Percentiles rank a stretch among this genome's conserved stretches.
phyloP scores from a whole-genome alignment of 169 alveolate species.

The Cryptosporidium andersoni region DNA sequence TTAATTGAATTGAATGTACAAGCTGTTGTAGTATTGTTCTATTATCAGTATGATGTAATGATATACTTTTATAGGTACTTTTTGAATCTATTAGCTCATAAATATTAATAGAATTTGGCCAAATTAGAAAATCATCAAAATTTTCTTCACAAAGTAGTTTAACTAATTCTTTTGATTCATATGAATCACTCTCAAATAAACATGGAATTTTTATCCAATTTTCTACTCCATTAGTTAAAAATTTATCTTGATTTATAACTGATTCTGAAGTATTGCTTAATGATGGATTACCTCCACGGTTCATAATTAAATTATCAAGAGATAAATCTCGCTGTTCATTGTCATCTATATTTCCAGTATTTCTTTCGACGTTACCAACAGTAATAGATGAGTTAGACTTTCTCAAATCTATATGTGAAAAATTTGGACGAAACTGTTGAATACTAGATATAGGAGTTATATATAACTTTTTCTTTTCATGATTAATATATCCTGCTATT shows the following conservation, averaged over 20 bases:
- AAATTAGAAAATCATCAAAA: constrained; percentile 57
- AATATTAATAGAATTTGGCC: constrained; percentile 25
- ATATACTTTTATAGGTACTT: too few species aligned
- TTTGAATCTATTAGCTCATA: neutral
- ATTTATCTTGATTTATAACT: constrained; percentile 4
- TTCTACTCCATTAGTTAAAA: constrained; percentile 54
- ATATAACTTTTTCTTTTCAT: constrained; percentile 43
- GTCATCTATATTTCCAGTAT: constrained; percentile 4
- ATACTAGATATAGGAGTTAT: constrained; percentile 63
- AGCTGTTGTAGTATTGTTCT: constrained; percentile 26
- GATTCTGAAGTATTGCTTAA: neutral
- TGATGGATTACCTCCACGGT: constrained; percentile 19
- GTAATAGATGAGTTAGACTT: neutral
- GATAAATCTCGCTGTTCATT: constrained; percentile 46
- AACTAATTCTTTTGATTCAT: constrained; percentile 36
- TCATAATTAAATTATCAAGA: constrained; percentile 29
- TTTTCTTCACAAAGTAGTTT: constrained; percentile 20
- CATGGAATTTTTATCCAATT: constrained; percentile 69
- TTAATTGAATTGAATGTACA: constrained; percentile 2
- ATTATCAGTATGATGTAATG: neutral
- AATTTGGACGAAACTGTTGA: constrained; percentile 66
- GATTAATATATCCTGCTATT: constrained; percentile 56
- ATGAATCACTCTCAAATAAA: constrained; percentile 32
- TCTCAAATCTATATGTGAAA: constrained; percentile 33
- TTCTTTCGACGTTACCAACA: constrained; percentile 60